Conservation (phyloP, 305 asterid genomes). For the Fraxinus sp. region DNA sequence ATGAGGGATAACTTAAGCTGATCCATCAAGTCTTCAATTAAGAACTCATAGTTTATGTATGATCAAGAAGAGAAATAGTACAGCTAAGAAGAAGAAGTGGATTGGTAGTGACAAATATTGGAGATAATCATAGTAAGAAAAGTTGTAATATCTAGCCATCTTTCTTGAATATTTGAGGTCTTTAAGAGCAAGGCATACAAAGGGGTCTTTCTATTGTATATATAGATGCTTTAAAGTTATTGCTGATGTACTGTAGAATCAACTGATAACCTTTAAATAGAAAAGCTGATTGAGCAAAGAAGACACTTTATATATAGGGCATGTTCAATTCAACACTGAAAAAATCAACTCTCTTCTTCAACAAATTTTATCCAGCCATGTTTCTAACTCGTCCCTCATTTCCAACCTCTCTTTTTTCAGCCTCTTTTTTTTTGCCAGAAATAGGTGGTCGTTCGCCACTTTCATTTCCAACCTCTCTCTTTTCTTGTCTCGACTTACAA, state of each 20-base stretch:
- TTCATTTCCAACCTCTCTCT: neutral
- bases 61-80: conserved; percentile 50
- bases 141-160: conserved; percentile 63
- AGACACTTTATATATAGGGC: neutral
- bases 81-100: conserved; percentile 54
- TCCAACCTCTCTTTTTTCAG: neutral
- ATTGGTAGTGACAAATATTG: conserved; percentile 61
- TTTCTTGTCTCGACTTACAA: neutral
- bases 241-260: conserved; percentile 21
- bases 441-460: neutral
- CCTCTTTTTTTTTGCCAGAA: neutral
- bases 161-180: conserved; percentile 20
- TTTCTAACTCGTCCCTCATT: neutral
- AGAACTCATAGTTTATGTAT: conserved; percentile 65
- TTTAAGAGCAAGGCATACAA: too few relatives aligned
- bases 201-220: conserved; percentile 6
- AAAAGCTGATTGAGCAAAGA: neutral
- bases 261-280: conserved; percentile 29
- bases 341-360: too few relatives aligned
- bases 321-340: neutral
- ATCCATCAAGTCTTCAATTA: conserved; percentile 45
- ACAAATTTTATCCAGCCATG: too few relatives aligned
- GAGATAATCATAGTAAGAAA: conserved; percentile 52
- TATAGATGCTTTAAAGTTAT: conserved; percentile 30
- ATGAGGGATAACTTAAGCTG: conserved; percentile 55